phyloP scores from a whole-genome alignment of 2,329 filamentous ascomycete species.

The Penicillium hordei region DNA sequence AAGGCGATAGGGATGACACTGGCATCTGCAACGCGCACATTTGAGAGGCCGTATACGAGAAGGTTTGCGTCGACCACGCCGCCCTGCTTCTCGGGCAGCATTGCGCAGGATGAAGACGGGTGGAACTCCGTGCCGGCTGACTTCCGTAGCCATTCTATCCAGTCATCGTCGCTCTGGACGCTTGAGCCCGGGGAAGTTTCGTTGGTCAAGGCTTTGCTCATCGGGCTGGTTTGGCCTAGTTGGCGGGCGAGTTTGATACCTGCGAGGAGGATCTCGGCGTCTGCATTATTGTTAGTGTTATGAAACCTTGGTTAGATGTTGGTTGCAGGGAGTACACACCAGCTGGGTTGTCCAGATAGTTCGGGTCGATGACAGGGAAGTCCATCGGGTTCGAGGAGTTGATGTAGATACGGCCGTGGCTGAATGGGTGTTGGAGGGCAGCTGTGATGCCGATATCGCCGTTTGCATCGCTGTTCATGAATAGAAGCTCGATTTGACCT shows the following conservation, averaged over 20 bases:
- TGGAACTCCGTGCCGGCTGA: conserved; percentile 28
- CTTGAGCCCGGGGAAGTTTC: conserved; percentile 25
- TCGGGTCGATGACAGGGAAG: conserved; percentile 32
- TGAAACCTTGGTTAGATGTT: too few species aligned
- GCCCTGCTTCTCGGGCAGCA: conserved; percentile 28
- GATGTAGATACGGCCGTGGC: conserved; percentile 33
- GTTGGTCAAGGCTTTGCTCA: conserved; percentile 21
- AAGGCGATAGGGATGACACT: conserved; percentile 31
- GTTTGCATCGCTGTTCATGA: conserved; percentile 32
- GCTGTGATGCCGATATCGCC: conserved; percentile 31
- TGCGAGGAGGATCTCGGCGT: conserved; percentile 26
- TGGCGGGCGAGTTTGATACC: conserved; percentile 29
- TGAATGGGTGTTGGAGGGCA: conserved; percentile 32
- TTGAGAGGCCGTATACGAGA: conserved; percentile 31
- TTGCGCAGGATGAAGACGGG: conserved; percentile 29
- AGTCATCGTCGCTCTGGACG: conserved; percentile 27
- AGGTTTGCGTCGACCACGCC: conserved; percentile 32
- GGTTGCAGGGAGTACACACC: conserved; percentile 15
- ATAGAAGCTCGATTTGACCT: conserved; percentile 30
- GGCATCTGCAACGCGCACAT: conserved; percentile 34
- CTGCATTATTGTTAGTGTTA: conserved; percentile 16
- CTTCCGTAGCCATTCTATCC: conserved; percentile 23
- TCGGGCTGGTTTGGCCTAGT: conserved; percentile 23
- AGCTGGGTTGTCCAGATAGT: conserved; percentile 27
- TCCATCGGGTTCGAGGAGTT: conserved; percentile 32